phyloP scores from a whole-genome alignment of 495 filamentous ascomycete genomes.

The Neurospora sp. region DNA sequence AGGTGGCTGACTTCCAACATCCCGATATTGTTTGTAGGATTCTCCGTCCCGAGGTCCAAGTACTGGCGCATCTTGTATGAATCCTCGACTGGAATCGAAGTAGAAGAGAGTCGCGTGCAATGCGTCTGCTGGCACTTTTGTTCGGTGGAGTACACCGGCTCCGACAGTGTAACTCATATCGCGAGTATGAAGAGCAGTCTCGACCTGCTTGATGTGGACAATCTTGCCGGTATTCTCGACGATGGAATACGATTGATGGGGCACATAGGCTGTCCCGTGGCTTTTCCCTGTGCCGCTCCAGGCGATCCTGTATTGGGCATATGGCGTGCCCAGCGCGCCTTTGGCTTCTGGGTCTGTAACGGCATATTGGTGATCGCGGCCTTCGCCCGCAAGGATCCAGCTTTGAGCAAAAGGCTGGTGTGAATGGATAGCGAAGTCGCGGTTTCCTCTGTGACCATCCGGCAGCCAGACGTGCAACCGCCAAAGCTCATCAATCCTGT shows the following conservation, averaged over 20 bases:
- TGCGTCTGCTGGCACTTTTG: constrained; percentile 1
- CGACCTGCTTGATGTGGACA: background rate
- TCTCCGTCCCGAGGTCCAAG: constrained; percentile 9
- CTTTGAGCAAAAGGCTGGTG: constrained; percentile 17
- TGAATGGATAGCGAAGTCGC: constrained; percentile 11
- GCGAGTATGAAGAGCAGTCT: background rate
- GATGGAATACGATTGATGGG: constrained; percentile 6
- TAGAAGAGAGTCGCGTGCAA: constrained; percentile 15
- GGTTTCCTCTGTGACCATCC: constrained; percentile 8
- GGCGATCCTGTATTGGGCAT: constrained; percentile 8
- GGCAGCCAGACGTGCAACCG: constrained; percentile 19
- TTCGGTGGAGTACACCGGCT: constrained; percentile 3
- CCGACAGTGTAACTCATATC: constrained; percentile 8
- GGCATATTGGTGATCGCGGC: constrained; percentile 7
- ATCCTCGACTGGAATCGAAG: constrained; percentile 13
- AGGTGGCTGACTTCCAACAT: constrained; percentile 4
- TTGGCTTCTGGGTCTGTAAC: background rate
- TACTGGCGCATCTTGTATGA: constrained; percentile 8
- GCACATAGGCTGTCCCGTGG: constrained; percentile 3
- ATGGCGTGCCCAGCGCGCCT: constrained; percentile 1
- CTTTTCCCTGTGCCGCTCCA: constrained; percentile 11
- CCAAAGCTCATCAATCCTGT: constrained; percentile 15
- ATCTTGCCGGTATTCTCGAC: constrained; percentile 8
- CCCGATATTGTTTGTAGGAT: constrained; percentile 8
- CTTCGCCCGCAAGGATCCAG: constrained; percentile 19